Evolutionary conservation across 1,284 basidiomycete genomes (phyloP), one percentile per base, ranked within the genome.

Genomic region (Papiliotrema flavescens): DNA sequence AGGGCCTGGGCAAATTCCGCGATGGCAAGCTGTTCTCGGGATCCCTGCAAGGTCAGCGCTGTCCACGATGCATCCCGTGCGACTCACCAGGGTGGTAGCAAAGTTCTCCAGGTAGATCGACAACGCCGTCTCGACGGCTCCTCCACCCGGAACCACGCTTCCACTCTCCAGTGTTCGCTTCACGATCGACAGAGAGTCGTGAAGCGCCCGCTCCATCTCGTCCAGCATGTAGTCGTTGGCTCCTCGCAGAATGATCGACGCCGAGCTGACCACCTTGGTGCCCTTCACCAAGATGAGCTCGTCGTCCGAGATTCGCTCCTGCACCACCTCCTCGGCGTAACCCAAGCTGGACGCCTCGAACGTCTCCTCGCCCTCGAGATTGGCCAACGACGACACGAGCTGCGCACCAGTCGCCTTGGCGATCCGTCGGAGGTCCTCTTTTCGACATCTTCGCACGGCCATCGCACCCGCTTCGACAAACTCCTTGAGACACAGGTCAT

Each of bases 141-240:
- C 96, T 54, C 96, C 96, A 59, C 96, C 96, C 3, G 96, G 94
- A 17, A 98, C 95, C 22, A 98, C 94, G 15, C 87, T 80, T 9
- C 95, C 95, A 66, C 90, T 94, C 81, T 99, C 96, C 50, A 98
- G 80, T 2, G 96, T 98, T 55, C 96, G 85, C 80, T 99, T 99
- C 79, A 98, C 90, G 66, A 98, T 85, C 41, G 88, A 94, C 54
- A 98, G 78, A 0, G 90, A 89, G 76, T 99, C 96, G 74, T 99
- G 96, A 64, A 99, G 77, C 0, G 92, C 86, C 35, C 96, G 82
- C 79, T 99, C 96, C 96, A 98, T 98, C 81, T 99, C 96, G 76
- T 99, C 96, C 62, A 98, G 80, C 88, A 98, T 91, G 77, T 97
- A 98, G 78, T 99, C 96, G 78, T 98, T 99, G 39, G 96, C 96